Percentiles rank a stretch among this genome's conserved stretches.
Evolutionary conservation across 306 rosid species (phyloP).

Genomic region (Castanea sativa): DNA sequence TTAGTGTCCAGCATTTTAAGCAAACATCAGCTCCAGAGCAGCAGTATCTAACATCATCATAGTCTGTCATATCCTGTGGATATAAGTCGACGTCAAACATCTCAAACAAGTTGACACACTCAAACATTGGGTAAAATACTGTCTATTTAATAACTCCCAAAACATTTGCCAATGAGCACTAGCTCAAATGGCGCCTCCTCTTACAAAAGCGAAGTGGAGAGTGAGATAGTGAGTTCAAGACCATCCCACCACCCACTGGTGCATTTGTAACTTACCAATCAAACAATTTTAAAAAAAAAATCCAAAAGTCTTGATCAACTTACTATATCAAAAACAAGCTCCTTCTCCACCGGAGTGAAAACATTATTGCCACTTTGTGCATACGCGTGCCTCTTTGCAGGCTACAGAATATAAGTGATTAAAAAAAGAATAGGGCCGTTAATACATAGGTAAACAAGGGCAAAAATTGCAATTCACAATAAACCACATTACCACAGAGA

Average conservation of each 20-base stretch:
- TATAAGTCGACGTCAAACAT: neutral
- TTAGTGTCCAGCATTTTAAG: constrained; percentile 91
- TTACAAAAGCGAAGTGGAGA: too few species aligned
- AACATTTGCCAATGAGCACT: neutral
- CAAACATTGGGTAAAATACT: neutral
- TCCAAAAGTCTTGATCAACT: constrained; percentile 20
- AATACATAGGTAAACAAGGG: neutral
- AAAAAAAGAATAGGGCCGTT: neutral
- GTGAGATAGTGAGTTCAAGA: too few species aligned
- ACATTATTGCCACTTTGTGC: constrained; percentile 71
- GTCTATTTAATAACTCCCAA: constrained; percentile 11
- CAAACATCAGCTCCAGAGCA: constrained; percentile 97
- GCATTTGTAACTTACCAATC: too few species aligned
- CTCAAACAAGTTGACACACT: neutral
- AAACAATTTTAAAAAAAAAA: too few species aligned
- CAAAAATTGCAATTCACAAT: neutral
- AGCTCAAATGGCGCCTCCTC: too few species aligned
- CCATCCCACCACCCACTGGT: too few species aligned
- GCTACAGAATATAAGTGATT: constrained; percentile 47
- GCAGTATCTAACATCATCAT: constrained; percentile 92
- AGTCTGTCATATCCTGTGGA: constrained; percentile 81
- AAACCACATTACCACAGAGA: neutral
- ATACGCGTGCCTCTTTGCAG: constrained; percentile 79
- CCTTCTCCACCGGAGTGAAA: constrained; percentile 87
- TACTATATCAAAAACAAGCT: constrained; percentile 85